phyloP scores from a whole-genome alignment of 2,329 filamentous ascomycete genomes.

The Aspergillus felis region DNA sequence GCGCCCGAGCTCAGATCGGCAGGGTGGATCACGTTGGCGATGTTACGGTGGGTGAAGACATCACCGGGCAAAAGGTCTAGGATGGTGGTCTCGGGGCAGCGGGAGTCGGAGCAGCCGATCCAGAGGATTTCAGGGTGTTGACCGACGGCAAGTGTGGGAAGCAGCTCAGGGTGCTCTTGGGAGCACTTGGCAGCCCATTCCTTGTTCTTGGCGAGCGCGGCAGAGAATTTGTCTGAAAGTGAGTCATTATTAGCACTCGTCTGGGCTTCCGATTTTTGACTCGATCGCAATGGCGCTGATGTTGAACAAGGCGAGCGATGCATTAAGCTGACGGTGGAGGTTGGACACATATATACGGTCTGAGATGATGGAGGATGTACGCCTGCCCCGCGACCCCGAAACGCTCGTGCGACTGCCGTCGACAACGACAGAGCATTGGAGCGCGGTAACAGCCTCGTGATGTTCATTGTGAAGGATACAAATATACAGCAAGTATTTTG shows the following conservation, averaged over 20 bases:
- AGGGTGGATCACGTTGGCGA: slow-evolving; percentile 74
- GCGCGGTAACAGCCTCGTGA: slow-evolving; percentile 19
- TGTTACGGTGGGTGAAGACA: slow-evolving; percentile 86
- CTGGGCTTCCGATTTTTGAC: neutral
- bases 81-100: slow-evolving; percentile 78
- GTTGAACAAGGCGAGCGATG: neutral
- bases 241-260: neutral
- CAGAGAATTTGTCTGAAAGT: neutral
- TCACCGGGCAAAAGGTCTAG: slow-evolving; percentile 75
- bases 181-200: slow-evolving; percentile 65
- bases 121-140: slow-evolving; percentile 65
- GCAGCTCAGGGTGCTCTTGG: slow-evolving; percentile 66
- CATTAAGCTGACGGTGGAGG: neutral
- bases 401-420: slow-evolving; percentile 4
- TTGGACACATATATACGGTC: neutral
- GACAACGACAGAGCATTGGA: slow-evolving; percentile 13
- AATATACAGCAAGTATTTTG: neutral
- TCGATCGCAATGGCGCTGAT: neutral
- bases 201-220: slow-evolving; percentile 55
- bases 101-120: slow-evolving; percentile 84
- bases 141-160: slow-evolving; percentile 62
- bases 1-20: slow-evolving; percentile 71
- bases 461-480: slow-evolving; percentile 15
- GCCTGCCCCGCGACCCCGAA: slow-evolving; percentile 4
- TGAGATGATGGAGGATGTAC: neutral